These are phyloP conservation scores for Aethionema arabicum DNA, from an alignment of 345 rosid genomes.

Conservation along the genomic window DNA sequence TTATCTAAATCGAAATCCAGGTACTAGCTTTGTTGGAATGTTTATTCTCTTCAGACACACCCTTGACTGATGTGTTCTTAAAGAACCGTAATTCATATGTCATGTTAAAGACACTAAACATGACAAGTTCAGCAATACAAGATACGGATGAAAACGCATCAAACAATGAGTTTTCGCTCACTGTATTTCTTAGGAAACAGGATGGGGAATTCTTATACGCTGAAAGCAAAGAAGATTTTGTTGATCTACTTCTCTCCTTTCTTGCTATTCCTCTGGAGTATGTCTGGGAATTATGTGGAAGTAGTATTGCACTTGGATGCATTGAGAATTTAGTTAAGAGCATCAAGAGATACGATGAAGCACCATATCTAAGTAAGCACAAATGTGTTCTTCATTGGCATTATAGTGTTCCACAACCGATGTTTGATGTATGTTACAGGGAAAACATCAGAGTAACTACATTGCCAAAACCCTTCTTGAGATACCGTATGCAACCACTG, in stretches of 20 bases:
- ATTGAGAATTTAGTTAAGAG: constrained; percentile 8
- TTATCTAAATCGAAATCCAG: background rate
- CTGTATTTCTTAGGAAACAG: background rate
- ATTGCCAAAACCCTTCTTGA: no score
- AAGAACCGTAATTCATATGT: background rate
- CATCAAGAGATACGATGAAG: no score
- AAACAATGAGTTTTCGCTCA: constrained; percentile 1
- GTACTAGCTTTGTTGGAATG: constrained; percentile 1
- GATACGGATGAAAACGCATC: no score
- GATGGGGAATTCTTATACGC: constrained; percentile 4
- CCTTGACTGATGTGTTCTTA: constrained; percentile 18
- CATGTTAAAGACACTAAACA: no score
- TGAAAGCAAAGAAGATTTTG: constrained; percentile 11
- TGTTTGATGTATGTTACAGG: no score
- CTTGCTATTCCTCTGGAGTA: background rate
- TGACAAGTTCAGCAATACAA: no score
- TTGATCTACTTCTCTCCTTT: constrained; percentile 8
- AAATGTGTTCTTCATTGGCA: no score
- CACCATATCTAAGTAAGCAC: no score
- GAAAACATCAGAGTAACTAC: no score
- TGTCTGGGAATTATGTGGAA: background rate
- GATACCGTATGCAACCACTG: no score
- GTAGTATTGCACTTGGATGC: background rate
- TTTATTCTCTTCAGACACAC: constrained; percentile 1
- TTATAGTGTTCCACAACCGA: no score